Evolutionary conservation across 1,284 basidiomycete genomes (phyloP), one percentile per base, ranked within the genome.

Genomic region (Jaminaea rosea): DNA sequence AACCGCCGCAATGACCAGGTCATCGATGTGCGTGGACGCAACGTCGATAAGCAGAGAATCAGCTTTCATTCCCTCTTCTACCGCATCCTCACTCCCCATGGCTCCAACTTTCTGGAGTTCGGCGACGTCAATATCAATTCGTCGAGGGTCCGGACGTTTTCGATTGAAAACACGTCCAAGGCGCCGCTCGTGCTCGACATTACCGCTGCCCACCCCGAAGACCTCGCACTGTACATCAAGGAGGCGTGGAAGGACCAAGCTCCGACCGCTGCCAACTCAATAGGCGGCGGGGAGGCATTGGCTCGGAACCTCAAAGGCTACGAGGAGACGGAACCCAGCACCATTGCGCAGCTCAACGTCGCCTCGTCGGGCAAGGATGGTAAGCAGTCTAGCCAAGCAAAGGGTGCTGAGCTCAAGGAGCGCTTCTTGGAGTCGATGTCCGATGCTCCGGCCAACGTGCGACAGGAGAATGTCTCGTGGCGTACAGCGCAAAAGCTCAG

Each of bases 41-140:
- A 79, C 52, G 76, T 79, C 46, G 78, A 79, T 58, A 67, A 76
- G 46, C 76, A 79, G 64, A 76, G 78, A 37, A 74, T 79, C 53
- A 77, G 77, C 26, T 75, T 79, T 47, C 78, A 79, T 57, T 79
- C 78, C 24, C 75, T 79, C 53, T 75, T 79, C 37, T 79, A 79
- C 62, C 75, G 76, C n/a, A 78, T 79, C 51, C 70, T 78, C 42
- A 79, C 78, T 10, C 76, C 77, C 1, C 74, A 75, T 13, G 78
- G 78, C 7, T 73, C 75, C 50, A 79, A 79, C 66, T 78, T 77
- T 53, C 60, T 79, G 49, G 78, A 79, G 53, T 79, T 79, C 62
- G 78, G 77, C 29, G 76, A 76, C 26, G 78, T 79, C 42, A 74
- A 78, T 49, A 76, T 79, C 71, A 77, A 78, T 64, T 75, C 76